Percentiles rank a stretch among this genome's conserved stretches.
Conservation (phyloP, 139 green algal species). For the Klebsormidium nitens region DNA sequence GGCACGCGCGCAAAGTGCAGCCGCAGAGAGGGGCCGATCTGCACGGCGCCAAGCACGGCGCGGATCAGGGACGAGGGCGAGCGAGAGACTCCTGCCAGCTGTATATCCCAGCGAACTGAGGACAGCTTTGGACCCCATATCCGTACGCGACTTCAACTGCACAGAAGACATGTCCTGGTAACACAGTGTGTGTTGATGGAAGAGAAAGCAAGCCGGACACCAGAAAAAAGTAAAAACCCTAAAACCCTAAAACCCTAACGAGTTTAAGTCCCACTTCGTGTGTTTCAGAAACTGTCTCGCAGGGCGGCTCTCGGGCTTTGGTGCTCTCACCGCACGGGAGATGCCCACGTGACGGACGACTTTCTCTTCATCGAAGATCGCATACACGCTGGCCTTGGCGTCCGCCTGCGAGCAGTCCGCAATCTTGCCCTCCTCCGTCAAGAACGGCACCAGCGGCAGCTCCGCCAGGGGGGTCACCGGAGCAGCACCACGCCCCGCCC, state of each 20-base stretch:
- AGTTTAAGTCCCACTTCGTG: too few species aligned
- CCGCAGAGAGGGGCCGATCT: conserved; percentile 30
- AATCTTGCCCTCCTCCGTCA: conserved; percentile 33
- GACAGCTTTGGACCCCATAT: too few species aligned
- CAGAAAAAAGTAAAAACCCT: too few species aligned
- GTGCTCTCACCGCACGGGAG: conserved; percentile 24
- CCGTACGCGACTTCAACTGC: too few species aligned
- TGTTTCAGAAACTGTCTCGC: too few species aligned
- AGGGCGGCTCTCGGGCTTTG: too few species aligned
- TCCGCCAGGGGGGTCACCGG: not conserved
- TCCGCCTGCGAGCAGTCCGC: conserved; percentile 21
- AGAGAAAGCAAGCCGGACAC: too few species aligned
- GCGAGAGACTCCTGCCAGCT: not conserved
- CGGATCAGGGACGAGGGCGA: not conserved
- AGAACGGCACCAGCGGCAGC: conserved; percentile 21
- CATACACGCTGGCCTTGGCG: conserved; percentile 41
- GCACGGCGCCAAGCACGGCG: not conserved
- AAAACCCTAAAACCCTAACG: too few species aligned
- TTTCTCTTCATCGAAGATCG: conserved; percentile 33
- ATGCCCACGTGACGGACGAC: conserved; percentile 38
- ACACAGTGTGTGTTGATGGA: too few species aligned
- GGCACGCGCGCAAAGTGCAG: conserved; percentile 38
- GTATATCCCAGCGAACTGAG: too few species aligned
- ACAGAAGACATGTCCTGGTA: too few species aligned
- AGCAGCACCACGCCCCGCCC: too few species aligned